Conservation (phyloP, 2,329 filamentous ascomycete species). For the Pseudogymnoascus sp. region DNA sequence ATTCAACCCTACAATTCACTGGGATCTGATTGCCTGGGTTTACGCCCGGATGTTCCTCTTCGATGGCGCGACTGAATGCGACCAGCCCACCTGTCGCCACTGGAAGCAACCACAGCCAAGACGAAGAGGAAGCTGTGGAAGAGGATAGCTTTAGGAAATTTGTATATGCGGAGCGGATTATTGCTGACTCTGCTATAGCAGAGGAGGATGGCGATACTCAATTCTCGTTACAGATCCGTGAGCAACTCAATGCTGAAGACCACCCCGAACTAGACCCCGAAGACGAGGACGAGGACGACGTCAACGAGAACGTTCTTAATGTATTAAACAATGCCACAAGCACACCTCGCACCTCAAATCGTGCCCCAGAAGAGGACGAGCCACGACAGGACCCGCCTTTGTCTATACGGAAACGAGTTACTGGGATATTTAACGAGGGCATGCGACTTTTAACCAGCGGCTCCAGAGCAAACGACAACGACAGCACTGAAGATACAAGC, state of each 20-base stretch:
- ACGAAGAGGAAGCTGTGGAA: not conserved
- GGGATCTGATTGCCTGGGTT: not conserved
- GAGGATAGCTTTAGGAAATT: not conserved
- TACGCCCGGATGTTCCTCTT: not conserved
- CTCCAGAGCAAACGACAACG: not conserved
- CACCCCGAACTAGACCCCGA: not conserved
- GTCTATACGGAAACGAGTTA: not conserved
- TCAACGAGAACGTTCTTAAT: not conserved
- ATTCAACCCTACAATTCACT: not conserved
- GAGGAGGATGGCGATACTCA: not conserved
- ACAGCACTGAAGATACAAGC: not conserved
- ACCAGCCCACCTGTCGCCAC: not conserved
- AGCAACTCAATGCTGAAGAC: not conserved
- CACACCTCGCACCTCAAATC: not conserved
- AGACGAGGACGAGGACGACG: not conserved
- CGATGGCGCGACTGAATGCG: not conserved
- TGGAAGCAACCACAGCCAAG: not conserved
- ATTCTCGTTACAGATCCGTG: not conserved
- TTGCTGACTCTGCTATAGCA: not conserved
- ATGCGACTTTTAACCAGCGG: not conserved
- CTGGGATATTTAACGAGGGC: not conserved
- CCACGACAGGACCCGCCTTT: not conserved
- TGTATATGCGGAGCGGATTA: not conserved
- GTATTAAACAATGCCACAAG: not conserved
- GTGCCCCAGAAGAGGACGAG: not conserved